Evolutionary conservation across 140 eudicot genomes (phyloP), one percentile per base, ranked within the genome.

Genomic region (Senecio squalidus): DNA sequence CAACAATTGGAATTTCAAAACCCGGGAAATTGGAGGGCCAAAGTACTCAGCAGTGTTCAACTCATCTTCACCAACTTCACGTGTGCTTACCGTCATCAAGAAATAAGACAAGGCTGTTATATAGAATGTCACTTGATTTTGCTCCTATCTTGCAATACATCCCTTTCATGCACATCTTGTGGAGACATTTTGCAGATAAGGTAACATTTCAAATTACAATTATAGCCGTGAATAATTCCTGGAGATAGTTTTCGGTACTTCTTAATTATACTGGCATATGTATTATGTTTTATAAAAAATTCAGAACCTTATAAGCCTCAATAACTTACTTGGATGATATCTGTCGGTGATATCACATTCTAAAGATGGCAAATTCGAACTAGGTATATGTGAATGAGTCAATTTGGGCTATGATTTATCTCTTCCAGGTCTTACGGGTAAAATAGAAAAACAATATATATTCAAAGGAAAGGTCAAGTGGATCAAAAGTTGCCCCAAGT

Each of bases 11-110:
- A n/a, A 92, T 92, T 57, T 92, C 98, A 27, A 87, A 92, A 72
- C 98, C 98, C 4, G 96, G 98, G 23, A 87, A 84, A 80, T 33
- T 92, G 53, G 89, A 92, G 67, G 98, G 98, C 9, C 85, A 84
- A 76, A 92, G 87, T 66, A 84, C 96, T n/a, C 54, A 71, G 68
- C 93, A 92, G 64, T 87, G 98, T 54, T 22, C 89, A 0, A 92
- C 98, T n/a, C 98, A 92, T 56, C 98, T 92, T 71, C 98, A 92
- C 81, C 98, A 92, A 61, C 96, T 92, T 7, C 98, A 92, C n/a
- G 96, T 92, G 2, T 92, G 96, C 79, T 73, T 92, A 51, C 98
- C 98, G 8, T 72, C 96, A 52, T 79, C 95, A 3, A 82, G 87
- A 68, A 67, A 79, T 11, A 92, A 88, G 70, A 92, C 98, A 27